Conservation (phyloP, 192 early-diverging fungal species). For the Umbelopsis sp. region DNA sequence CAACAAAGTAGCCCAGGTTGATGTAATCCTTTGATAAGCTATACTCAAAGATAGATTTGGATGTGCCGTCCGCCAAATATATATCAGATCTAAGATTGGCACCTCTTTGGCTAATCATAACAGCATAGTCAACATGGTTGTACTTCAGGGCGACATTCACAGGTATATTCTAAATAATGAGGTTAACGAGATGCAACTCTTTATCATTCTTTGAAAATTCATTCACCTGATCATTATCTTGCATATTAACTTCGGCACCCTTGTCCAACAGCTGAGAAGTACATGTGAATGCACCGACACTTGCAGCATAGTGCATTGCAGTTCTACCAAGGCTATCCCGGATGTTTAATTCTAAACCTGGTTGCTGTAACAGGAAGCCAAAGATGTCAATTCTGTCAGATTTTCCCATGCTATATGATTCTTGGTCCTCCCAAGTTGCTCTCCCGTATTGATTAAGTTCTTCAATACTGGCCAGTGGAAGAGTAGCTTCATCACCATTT, state of each 20-base stretch:
- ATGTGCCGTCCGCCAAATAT: constrained; percentile 30
- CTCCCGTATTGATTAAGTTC: background rate
- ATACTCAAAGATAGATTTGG: constrained; percentile 36
- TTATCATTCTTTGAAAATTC: background rate
- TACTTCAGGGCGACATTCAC: constrained; percentile 48
- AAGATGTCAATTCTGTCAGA: constrained; percentile 58
- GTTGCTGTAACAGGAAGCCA: constrained; percentile 34
- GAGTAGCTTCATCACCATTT: no score
- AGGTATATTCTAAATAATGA: constrained; percentile 39
- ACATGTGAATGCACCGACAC: constrained; percentile 54
- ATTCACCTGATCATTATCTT: constrained; percentile 40
- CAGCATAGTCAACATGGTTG: constrained; percentile 47
- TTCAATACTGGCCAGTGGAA: background rate
- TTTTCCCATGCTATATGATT: constrained; percentile 6
- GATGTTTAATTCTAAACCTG: constrained; percentile 35
- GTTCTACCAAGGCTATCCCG: constrained; percentile 55
- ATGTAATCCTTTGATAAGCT: constrained; percentile 46
- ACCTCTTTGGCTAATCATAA: constrained; percentile 50
- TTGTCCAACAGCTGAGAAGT: constrained; percentile 40
- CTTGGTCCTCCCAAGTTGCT: constrained; percentile 37
- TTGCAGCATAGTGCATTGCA: constrained; percentile 57
- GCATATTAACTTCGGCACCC: constrained; percentile 27
- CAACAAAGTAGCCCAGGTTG: constrained; percentile 51
- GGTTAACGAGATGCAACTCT: background rate
- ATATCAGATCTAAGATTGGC: constrained; percentile 35